These are phyloP conservation scores for Metschnikowia kunwiensis DNA, from an alignment of 805 yeast species.

Conservation along the genomic window DNA sequence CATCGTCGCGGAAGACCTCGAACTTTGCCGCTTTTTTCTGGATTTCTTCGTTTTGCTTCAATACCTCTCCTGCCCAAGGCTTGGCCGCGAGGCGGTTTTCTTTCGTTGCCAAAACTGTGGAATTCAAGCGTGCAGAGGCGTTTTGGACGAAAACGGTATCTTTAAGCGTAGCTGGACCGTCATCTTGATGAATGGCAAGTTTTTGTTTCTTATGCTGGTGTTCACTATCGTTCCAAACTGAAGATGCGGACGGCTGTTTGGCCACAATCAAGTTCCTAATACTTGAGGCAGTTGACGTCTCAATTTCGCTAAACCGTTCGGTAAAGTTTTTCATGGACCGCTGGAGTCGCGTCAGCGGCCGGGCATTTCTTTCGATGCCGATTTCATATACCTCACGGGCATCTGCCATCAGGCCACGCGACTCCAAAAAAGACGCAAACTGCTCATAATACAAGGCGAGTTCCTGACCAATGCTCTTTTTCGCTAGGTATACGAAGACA, in stretches of 20 bases:
- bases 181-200: slow-evolving; percentile 35
- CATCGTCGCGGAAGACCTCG: slow-evolving; percentile 17
- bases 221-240: slow-evolving; percentile 10
- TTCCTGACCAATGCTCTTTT: slow-evolving; percentile 65
- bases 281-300: background rate
- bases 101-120: slow-evolving; percentile 50
- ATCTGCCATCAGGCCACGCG: slow-evolving; percentile 42
- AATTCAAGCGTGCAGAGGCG: slow-evolving; percentile 40
- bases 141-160: slow-evolving; percentile 20
- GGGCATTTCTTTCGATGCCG: slow-evolving; percentile 60
- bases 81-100: slow-evolving; percentile 58
- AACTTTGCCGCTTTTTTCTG: slow-evolving; percentile 28
- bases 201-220: slow-evolving; percentile 24
- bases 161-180: slow-evolving; percentile 7
- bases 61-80: slow-evolving; percentile 62
- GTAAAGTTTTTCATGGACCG: slow-evolving; percentile 43
- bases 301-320: slow-evolving; percentile 9
- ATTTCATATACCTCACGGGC: slow-evolving; percentile 58
- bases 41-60: slow-evolving; percentile 47
- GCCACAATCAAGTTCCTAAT: slow-evolving; percentile 5
- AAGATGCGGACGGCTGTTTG: slow-evolving; percentile 20
- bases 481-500: slow-evolving; percentile 65
- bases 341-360: slow-evolving; percentile 49
- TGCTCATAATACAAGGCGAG: slow-evolving; percentile 76
- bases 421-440: slow-evolving; percentile 64